Percentiles rank a stretch among this genome's conserved stretches.
phyloP scores from a whole-genome alignment of 1,284 basidiomycete species.

The Kalmanozyma brasiliensis region DNA sequence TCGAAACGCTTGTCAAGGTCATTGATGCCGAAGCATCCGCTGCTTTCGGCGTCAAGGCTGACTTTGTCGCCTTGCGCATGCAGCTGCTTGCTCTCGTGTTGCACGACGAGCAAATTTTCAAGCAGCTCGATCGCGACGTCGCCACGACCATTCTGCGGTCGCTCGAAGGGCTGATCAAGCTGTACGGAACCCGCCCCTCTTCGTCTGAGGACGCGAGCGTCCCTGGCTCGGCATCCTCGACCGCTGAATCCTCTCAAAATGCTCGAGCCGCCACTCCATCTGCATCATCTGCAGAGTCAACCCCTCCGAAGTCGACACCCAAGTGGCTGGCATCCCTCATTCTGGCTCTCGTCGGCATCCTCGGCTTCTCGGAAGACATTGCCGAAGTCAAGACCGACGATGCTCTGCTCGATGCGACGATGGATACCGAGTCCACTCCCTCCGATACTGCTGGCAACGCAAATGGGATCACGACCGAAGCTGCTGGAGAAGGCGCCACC shows the following conservation, averaged over 20 bases:
- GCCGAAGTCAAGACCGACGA: conserved; percentile 71
- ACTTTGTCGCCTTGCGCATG: conserved; percentile 77
- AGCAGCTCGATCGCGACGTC: conserved; percentile 72
- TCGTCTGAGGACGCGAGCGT: conserved; percentile 45
- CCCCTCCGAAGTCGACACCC: conserved; percentile 15
- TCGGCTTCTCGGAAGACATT: conserved; percentile 80
- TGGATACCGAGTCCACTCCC: neutral
- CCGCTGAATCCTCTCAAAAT: neutral
- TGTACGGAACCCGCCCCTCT: conserved; percentile 18
- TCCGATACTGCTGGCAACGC: conserved; percentile 1
- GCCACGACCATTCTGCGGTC: conserved; percentile 54
- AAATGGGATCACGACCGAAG: neutral
- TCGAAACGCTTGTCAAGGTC: conserved; percentile 40
- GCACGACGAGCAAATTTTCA: conserved; percentile 76
- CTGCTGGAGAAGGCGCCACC: neutral
- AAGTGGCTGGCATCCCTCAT: conserved; percentile 50
- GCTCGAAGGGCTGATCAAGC: conserved; percentile 32
- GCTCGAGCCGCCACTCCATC: neutral
- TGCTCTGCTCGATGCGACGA: conserved; percentile 22
- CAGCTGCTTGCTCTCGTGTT: conserved; percentile 85
- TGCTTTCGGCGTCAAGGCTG: conserved; percentile 38
- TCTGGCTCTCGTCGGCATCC: conserved; percentile 69
- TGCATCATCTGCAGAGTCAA: neutral
- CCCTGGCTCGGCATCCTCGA: neutral
- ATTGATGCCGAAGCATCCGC: conserved; percentile 25